Base-by-base conservation (phyloP, 129 eudicot species). In the Artemisia tridentata region DNA sequence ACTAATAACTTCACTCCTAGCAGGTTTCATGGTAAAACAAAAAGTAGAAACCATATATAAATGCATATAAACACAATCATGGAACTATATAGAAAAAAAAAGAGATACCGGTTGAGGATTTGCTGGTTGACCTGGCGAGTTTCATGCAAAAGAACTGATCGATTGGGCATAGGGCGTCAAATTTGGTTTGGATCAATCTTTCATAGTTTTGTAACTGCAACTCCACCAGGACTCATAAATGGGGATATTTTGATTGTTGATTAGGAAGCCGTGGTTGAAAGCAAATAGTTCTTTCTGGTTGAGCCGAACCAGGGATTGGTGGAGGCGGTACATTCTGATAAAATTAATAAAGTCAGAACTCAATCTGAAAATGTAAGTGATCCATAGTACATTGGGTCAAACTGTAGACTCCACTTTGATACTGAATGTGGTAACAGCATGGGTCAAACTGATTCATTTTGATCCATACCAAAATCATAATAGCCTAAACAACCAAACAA, bases 51-150 rank as follows among this genome's bases (percentile, higher is more conserved):
- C 38, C 67, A 74, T 54, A 20, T 47, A 17, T 23, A 43, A 58
- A 71, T 10, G 64, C 23, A 29, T 50, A 51, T 52, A 61, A 49
- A 63, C 6, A 17, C 17, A 29, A 5, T 25, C 29, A 25, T 55
- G 67, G 34, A 75, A 11, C 18, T 63, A 27, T 25, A 19, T 12
- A 18, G 19, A 46, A n/a, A 1, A 46, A 63, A 69, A 12, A 16
- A 38, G 60, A 77, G 60, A 62, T 93, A 93, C 99, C 93, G 96
- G 97, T 63, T 96, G 99, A 69, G 96, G 97, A 74, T 93, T 93
- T 27, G 97, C 82, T 93, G 96, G 77, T 90, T 90, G 45, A 86
- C 88, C 73, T 85, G 96, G 67, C 99, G 97, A 48, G 99, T 93
- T 77, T 93, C 99, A 59, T 93, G 92, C 63, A 93, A 23, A 29